These are phyloP conservation scores for Tetradesmus lagerheimii DNA, from an alignment of 139 green algal species.

Conservation along the genomic window DNA sequence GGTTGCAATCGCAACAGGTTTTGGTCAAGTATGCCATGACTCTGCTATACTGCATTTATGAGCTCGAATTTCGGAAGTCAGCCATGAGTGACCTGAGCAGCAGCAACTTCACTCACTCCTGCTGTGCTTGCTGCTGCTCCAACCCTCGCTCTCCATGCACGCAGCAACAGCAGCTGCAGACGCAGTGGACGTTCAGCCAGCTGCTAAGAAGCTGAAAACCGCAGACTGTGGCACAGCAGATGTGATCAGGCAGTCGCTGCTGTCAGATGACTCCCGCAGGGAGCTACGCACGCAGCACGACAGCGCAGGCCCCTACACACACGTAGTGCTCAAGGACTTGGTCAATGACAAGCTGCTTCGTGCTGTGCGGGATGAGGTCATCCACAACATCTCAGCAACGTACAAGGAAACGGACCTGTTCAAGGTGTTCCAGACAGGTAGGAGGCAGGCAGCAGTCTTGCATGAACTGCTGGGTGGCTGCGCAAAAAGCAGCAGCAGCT, in stretches of 20 bases:
- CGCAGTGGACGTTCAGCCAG: neutral
- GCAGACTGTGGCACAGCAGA: neutral
- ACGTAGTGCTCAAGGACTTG: conserved; percentile 56
- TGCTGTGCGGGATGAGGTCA: conserved; percentile 82
- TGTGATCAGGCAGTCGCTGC: conserved; percentile 51
- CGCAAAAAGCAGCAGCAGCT: neutral
- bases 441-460: too few relatives aligned
- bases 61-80: neutral
- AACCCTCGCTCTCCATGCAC: neutral
- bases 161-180: neutral
- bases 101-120: neutral
- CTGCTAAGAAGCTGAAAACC: conserved; percentile 12
- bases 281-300: conserved; percentile 52
- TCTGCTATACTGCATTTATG: too few relatives aligned
- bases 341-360: conserved; percentile 52
- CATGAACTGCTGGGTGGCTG: too few relatives aligned
- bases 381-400: conserved; percentile 85
- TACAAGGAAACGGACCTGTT: conserved; percentile 97
- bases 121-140: neutral
- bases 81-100: neutral
- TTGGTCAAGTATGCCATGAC: too few relatives aligned
- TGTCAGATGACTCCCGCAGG: conserved; percentile 36
- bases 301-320: conserved; percentile 65
- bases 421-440: conserved; percentile 91
- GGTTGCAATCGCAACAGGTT: too few relatives aligned